phyloP scores from a whole-genome alignment of 2,329 filamentous ascomycete genomes.

The Microsporum audouinii region DNA sequence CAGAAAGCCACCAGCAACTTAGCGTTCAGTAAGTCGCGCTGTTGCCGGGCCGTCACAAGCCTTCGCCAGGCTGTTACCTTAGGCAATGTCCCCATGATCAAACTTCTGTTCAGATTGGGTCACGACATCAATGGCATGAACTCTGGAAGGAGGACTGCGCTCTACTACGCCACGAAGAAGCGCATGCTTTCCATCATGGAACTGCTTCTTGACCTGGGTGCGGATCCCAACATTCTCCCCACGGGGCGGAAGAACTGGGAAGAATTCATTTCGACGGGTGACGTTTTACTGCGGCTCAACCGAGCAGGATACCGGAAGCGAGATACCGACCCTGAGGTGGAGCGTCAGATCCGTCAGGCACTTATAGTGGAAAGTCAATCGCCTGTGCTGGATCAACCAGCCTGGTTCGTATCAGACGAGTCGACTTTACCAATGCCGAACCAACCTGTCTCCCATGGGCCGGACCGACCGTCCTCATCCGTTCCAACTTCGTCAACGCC shows the following conservation, averaged over 20 bases:
- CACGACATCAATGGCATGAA: neutral
- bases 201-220: neutral
- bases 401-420: too few relatives aligned
- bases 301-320: neutral
- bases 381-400: too few relatives aligned
- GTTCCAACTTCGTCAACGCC: neutral
- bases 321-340: neutral
- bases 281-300: neutral
- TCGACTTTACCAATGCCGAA: too few relatives aligned
- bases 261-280: neutral
- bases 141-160: neutral
- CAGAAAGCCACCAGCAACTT: neutral
- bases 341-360: neutral
- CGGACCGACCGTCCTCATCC: too few relatives aligned
- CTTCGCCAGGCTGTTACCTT: neutral
- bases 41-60: neutral
- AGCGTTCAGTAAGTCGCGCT: neutral
- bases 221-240: neutral
- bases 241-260: neutral
- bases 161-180: neutral
- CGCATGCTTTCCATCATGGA: neutral
- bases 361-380: neutral
- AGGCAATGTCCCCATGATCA: neutral
- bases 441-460: too few relatives aligned
- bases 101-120: neutral